These are phyloP conservation scores for Eleusine coracana DNA, from an alignment of 176 grass and related monocot genomes.

Conservation along the genomic window DNA sequence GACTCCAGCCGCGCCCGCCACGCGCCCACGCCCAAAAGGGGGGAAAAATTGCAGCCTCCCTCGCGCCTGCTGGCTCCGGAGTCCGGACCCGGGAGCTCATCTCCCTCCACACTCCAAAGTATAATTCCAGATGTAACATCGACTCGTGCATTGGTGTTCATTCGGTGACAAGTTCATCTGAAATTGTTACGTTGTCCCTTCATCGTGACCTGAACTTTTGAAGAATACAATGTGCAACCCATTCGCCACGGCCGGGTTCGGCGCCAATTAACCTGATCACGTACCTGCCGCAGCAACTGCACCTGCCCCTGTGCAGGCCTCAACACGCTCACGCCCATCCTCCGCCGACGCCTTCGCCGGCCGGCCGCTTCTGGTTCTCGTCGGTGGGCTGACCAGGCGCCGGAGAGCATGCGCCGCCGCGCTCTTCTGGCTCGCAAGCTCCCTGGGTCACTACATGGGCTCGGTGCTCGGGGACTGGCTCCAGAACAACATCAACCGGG, in stretches of 20 bases:
- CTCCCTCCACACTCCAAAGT: not conserved
- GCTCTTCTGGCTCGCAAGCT: conserved; percentile 69
- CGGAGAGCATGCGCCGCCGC: conserved; percentile 60
- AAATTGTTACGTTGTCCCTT: not conserved
- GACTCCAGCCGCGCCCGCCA: too few species aligned
- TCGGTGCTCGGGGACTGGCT: conserved; percentile 81
- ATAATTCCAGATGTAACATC: not conserved
- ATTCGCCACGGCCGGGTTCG: conserved; percentile 52
- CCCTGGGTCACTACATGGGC: conserved; percentile 71
- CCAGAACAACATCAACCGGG: conserved; percentile 87
- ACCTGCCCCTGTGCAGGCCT: conserved; percentile 68
- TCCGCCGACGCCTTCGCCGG: conserved; percentile 59
- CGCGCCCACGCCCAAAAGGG: too few species aligned
- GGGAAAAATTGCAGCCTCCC: not conserved
- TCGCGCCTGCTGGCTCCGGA: not conserved
- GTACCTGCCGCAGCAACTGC: conserved; percentile 68
- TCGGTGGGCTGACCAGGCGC: conserved; percentile 64
- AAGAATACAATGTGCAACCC: not conserved
- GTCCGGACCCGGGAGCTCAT: not conserved
- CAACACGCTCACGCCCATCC: conserved; percentile 62
- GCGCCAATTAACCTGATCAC: conserved; percentile 70
- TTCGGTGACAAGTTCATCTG: not conserved
- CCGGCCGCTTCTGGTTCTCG: conserved; percentile 74
- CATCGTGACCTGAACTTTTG: too few species aligned
- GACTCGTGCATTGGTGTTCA: not conserved